Evolutionary conservation across 768 basidiomycete genomes (phyloP), one percentile per base, ranked within the genome.

Genomic region (Polyporus arcularius): DNA sequence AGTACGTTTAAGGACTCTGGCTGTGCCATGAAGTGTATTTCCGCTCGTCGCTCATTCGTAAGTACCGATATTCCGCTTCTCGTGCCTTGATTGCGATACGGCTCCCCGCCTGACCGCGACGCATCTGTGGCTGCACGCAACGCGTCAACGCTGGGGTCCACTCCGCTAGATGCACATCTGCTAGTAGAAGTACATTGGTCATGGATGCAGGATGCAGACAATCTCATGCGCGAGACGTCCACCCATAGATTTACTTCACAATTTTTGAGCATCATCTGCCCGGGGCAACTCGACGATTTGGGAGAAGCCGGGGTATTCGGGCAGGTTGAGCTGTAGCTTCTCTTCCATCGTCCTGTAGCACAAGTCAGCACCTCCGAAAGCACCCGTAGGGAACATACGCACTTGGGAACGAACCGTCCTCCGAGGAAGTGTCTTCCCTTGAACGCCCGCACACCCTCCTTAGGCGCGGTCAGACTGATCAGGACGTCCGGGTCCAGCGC

Each of bases 391-490:
- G 18, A 41, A 47, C 52, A 0, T 26, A 78, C 88, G 66, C 66
- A 96, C 95, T 82, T 89, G 5, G 95, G 87, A 18, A 98, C 83
- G 71, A 99, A 99, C 61, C 97, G 79, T 1, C 97, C 97, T 2
- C 96, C 97, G 1, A 98, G 82, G 71, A 94, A 97, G 78, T 99
- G 97, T 39, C 84, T 79, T 11, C 96, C 94, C 30, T 73, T 83
- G 74, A 92, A 98, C 14, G 70, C 71, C 68, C 78, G 83, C 9
- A 91, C 92, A 3, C 97, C 97, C 66, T 87, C 78, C 74, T 99
- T 99, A 0, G 97, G 97, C 10, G 94, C 96, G 0, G 97, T 99
- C 71, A 99, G 76, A 68, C 92, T 96, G 59, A 99, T 75, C 46
- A 99, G 76, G 7, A 92, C 90, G 56, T 91, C 85, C 0, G 96